Evolutionary conservation across 2,329 filamentous ascomycete genomes (phyloP).

Genomic region (Stenocarpella maydis): DNA sequence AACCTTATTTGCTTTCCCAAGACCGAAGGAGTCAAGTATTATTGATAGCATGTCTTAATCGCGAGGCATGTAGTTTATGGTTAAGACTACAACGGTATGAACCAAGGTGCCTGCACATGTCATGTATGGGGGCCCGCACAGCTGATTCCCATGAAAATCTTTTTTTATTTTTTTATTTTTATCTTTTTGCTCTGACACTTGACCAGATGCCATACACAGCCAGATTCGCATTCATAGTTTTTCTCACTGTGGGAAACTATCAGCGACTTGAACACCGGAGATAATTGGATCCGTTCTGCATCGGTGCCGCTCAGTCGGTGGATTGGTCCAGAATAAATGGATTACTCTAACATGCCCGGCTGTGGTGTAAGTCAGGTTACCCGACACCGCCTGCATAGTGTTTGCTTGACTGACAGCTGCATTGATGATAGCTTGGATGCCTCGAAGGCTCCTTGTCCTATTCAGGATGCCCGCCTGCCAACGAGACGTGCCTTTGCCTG

Average conservation of each 20-base stretch:
- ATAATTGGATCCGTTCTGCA: neutral
- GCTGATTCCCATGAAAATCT: neutral
- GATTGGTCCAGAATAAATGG: neutral
- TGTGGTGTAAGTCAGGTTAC: slow-evolving; percentile 5
- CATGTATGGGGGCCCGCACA: no score
- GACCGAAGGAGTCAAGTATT: neutral
- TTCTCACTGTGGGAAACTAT: neutral
- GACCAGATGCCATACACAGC: neutral
- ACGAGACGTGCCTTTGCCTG: slow-evolving; percentile 25
- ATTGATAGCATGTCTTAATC: neutral
- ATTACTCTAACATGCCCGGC: neutral
- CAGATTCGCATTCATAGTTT: neutral
- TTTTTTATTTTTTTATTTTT: no score
- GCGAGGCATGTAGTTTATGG: no score
- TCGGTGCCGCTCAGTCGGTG: neutral
- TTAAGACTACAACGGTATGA: no score
- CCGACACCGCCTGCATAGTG: no score
- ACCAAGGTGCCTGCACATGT: no score
- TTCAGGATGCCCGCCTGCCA: slow-evolving; percentile 7
- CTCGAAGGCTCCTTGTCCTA: neutral
- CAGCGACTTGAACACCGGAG: neutral
- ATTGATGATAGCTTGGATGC: slow-evolving; percentile 22
- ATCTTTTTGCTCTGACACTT: neutral
- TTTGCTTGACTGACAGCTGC: neutral
- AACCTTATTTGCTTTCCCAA: neutral